These are phyloP conservation scores for Botryotinia convoluta DNA, from an alignment of 2,329 filamentous ascomycete species.

Conservation along the genomic window DNA sequence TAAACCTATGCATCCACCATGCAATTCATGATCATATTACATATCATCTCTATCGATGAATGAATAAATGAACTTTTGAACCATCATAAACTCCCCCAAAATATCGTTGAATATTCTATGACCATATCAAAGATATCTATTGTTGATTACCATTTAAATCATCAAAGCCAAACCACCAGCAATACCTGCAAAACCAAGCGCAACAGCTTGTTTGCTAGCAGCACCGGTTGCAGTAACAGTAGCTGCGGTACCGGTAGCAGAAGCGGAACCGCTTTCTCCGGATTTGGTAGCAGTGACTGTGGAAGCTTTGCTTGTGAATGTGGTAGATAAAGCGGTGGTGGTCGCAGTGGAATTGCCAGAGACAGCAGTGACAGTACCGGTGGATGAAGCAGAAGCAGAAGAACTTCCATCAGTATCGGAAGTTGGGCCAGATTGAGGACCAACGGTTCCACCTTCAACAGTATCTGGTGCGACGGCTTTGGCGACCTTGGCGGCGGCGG, in stretches of 20 bases:
- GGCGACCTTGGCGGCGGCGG: not conserved
- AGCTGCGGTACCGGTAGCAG: slow-evolving; percentile 14
- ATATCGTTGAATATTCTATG: not conserved
- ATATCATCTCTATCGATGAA: not conserved
- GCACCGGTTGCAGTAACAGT: slow-evolving; percentile 18
- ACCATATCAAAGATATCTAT: not conserved
- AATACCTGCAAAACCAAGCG: slow-evolving; percentile 24
- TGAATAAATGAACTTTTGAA: not conserved
- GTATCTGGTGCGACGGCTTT: not conserved
- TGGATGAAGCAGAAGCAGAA: not conserved
- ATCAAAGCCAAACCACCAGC: slow-evolving; percentile 29
- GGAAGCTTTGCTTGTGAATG: not conserved
- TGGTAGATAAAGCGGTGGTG: not conserved
- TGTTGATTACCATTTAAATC: slow-evolving; percentile 15
- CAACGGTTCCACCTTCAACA: not conserved
- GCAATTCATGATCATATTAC: not conserved
- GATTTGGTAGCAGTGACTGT: not conserved
- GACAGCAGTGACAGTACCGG: not conserved
- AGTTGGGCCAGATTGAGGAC: not conserved
- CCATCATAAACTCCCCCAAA: not conserved
- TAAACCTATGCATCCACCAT: not conserved
- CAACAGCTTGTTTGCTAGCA: slow-evolving; percentile 16
- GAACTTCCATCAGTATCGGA: not conserved
- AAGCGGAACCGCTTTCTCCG: not conserved
- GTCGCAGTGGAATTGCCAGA: slow-evolving; percentile 1